A percentile compares a stretch with the other conserved stretches of the same genome.
Conservation (phyloP, 331 rosid species). For the Quercus tomentella region DNA sequence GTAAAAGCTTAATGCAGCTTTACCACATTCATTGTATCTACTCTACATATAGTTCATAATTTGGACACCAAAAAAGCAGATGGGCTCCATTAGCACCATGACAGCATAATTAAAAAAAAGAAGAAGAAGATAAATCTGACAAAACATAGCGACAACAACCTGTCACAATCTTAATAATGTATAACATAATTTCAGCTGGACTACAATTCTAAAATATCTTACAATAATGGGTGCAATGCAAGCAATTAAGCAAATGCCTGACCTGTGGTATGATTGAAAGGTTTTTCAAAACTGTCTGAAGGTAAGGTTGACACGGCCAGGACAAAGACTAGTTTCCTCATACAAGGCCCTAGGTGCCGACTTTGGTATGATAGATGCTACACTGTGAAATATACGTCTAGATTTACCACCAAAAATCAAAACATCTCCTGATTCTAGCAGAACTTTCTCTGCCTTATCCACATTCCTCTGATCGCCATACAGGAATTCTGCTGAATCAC, state of each 20-base stretch:
- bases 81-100: background rate
- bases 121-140: background rate
- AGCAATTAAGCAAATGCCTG: background rate
- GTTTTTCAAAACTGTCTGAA: slow-evolving; percentile 43
- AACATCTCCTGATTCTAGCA: slow-evolving; percentile 67
- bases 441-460: slow-evolving; percentile 38
- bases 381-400: slow-evolving; percentile 66
- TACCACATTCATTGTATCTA: background rate
- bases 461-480: slow-evolving; percentile 51
- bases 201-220: background rate
- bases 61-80: background rate
- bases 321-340: slow-evolving; percentile 31
- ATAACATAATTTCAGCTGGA: background rate
- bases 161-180: background rate
- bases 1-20: background rate
- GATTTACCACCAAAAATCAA: slow-evolving; percentile 70
- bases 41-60: background rate
- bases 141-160: background rate
- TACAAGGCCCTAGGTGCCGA: slow-evolving; percentile 51
- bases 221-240: background rate
- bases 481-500: slow-evolving; percentile 72
- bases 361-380: slow-evolving; percentile 44
- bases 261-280: background rate
- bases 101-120: background rate
- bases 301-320: slow-evolving; percentile 74